phyloP scores from a whole-genome alignment of 2,329 filamentous ascomycete genomes.

The Aaosphaeria pasadenensis region DNA sequence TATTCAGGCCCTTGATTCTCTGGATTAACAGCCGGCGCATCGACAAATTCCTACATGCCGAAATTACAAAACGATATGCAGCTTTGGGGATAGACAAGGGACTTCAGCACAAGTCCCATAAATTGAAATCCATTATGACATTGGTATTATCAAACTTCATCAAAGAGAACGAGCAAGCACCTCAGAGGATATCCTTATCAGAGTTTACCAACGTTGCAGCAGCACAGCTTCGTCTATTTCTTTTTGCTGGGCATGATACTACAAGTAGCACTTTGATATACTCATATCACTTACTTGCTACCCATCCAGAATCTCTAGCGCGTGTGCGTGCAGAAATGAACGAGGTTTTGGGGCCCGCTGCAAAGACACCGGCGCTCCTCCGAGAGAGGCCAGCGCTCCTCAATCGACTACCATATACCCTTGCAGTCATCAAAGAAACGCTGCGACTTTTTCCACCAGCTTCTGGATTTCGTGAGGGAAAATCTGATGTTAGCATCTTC shows the following conservation, averaged over 20 bases:
- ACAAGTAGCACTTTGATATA: conserved; percentile 25
- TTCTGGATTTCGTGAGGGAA: conserved; percentile 21
- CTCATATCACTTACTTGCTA: conserved; percentile 15
- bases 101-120: too few relatives aligned
- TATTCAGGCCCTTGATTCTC: background rate
- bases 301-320: conserved; percentile 12
- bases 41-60: conserved; percentile 1
- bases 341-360: conserved; percentile 14
- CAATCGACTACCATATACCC: conserved; percentile 22
- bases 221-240: conserved; percentile 22
- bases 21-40: conserved; percentile 2
- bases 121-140: too few relatives aligned
- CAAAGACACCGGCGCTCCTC: background rate
- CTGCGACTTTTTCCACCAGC: conserved; percentile 27
- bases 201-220: too few relatives aligned
- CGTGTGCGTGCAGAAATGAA: conserved; percentile 23
- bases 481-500: background rate
- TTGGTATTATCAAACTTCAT: background rate
- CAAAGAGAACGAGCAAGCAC: background rate
- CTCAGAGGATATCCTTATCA: background rate
- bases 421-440: conserved; percentile 30
- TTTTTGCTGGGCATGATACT: conserved; percentile 31
- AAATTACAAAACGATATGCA: conserved; percentile 5
- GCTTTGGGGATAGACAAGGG: background rate
- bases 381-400: conserved; percentile 7